Conservation (phyloP, 2,329 filamentous ascomycete species). For the Epichloe sibirici region DNA sequence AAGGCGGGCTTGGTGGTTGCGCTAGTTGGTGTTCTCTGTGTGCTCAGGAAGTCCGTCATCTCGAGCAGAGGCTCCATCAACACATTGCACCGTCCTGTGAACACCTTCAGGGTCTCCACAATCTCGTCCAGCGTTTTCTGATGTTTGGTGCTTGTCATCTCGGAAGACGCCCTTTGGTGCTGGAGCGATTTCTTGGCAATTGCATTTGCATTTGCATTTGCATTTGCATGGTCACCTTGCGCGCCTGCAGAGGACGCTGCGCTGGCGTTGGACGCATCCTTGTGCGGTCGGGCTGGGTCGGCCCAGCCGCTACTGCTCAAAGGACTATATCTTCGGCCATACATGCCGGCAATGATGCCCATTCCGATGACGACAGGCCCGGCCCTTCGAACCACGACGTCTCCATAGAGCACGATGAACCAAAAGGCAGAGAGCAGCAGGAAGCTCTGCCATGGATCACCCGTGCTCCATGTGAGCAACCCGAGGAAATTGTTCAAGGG, state of each 20-base stretch:
- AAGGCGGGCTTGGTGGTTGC: constrained; percentile 84
- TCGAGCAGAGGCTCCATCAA: constrained; percentile 79
- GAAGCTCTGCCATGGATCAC: constrained; percentile 95
- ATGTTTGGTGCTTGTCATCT: constrained; percentile 56
- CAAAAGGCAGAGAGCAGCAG: constrained; percentile 76
- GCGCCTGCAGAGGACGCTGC: constrained; percentile 9
- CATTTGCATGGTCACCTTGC: constrained; percentile 15
- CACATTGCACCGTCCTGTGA: constrained; percentile 86
- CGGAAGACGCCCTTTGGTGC: constrained; percentile 38
- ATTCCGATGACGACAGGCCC: constrained; percentile 75
- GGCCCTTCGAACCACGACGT: constrained; percentile 65
- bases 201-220: constrained; percentile 11
- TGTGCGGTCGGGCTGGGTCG: constrained; percentile 30
- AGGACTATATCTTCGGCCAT: constrained; percentile 77
- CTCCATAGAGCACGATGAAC: constrained; percentile 76
- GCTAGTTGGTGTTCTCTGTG: constrained; percentile 78
- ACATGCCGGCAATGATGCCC: constrained; percentile 81
- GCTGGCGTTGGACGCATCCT: constrained; percentile 14
- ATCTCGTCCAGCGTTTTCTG: constrained; percentile 97
- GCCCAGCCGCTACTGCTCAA: constrained; percentile 72
- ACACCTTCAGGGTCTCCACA: constrained; percentile 79
- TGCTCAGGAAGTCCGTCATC: constrained; percentile 86
- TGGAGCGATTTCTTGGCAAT: constrained; percentile 19
- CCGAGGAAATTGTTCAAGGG: constrained; percentile 79
- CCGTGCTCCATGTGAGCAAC: constrained; percentile 84